Percentiles rank a stretch among this genome's conserved stretches.
Conservation (phyloP, 345 rosid species). For the Durio zibethinus region DNA sequence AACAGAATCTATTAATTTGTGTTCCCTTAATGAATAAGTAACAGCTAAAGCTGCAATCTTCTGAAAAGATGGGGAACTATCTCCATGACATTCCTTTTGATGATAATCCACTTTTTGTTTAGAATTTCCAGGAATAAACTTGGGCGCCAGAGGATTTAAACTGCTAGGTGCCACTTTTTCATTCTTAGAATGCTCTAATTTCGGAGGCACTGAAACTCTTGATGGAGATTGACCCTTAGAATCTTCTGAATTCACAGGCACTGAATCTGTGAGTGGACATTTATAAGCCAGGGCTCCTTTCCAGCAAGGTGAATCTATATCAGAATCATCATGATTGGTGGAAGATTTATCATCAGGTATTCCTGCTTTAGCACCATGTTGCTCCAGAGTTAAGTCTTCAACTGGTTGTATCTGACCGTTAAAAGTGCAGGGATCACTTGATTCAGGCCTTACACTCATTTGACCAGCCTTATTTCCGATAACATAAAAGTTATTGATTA, state of each 20-base stretch:
- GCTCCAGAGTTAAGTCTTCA: conserved; percentile 24
- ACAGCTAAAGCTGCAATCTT: conserved; percentile 28
- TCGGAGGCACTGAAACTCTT: conserved; percentile 7
- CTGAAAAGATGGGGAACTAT: conserved; percentile 22
- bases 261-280: conserved; percentile 6
- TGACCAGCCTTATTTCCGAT: conserved; percentile 25
- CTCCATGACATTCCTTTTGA: conserved; percentile 23
- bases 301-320: conserved; percentile 74
- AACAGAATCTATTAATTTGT: neutral
- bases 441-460: conserved; percentile 24
- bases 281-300: conserved; percentile 33
- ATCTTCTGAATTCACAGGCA: conserved; percentile 14
- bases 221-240: conserved; percentile 16
- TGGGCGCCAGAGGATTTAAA: conserved; percentile 55
- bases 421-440: conserved; percentile 15
- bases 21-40: neutral
- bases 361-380: conserved; percentile 20
- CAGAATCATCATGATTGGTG: conserved; percentile 33
- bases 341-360: conserved; percentile 22
- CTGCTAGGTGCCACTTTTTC: conserved; percentile 24
- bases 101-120: conserved; percentile 21
- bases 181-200: conserved; percentile 15
- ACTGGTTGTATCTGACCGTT: no score
- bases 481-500: conserved; percentile 46
- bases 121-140: conserved; percentile 38